Conservation (phyloP, 495 filamentous ascomycete genomes). For the Neurospora sp. region DNA sequence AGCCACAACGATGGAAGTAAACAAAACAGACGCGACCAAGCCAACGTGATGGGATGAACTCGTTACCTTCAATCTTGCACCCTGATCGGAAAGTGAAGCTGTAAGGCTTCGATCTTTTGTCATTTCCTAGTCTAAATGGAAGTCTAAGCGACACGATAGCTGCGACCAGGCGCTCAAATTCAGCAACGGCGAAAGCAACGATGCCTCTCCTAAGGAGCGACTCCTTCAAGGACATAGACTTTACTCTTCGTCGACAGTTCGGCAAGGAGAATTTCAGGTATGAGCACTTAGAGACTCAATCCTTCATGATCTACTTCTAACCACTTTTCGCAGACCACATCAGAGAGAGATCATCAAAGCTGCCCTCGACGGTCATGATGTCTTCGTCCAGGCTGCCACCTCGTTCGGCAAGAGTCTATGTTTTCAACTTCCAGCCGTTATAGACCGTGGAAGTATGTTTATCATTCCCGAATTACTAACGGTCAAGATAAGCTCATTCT, state of each 20-base stretch:
- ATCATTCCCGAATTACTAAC: not conserved
- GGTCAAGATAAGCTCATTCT: not conserved
- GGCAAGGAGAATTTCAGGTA: conserved; percentile 66
- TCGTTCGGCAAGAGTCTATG: conserved; percentile 93
- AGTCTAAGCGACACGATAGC: not conserved
- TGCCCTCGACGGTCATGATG: conserved; percentile 74
- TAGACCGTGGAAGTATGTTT: conserved; percentile 68
- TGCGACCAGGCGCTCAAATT: not conserved
- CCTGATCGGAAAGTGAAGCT: not conserved
- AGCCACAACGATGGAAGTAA: not conserved
- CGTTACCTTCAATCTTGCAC: not conserved
- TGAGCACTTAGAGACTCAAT: not conserved
- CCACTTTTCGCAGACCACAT: conserved; percentile 46
- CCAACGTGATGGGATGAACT: not conserved
- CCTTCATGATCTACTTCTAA: not conserved
- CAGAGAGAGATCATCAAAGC: conserved; percentile 82
- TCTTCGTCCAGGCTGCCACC: conserved; percentile 93
- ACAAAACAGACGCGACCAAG: not conserved
- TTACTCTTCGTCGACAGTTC: conserved; percentile 75
- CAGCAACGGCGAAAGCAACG: not conserved
- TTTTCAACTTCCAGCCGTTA: conserved; percentile 84
- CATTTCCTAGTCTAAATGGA: not conserved
- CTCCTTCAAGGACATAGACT: conserved; percentile 63
- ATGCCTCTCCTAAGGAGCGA: conserved; percentile 35
- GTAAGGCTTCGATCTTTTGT: not conserved